phyloP scores from a whole-genome alignment of 2,329 filamentous ascomycete species.

The Colletotrichum limetticola region DNA sequence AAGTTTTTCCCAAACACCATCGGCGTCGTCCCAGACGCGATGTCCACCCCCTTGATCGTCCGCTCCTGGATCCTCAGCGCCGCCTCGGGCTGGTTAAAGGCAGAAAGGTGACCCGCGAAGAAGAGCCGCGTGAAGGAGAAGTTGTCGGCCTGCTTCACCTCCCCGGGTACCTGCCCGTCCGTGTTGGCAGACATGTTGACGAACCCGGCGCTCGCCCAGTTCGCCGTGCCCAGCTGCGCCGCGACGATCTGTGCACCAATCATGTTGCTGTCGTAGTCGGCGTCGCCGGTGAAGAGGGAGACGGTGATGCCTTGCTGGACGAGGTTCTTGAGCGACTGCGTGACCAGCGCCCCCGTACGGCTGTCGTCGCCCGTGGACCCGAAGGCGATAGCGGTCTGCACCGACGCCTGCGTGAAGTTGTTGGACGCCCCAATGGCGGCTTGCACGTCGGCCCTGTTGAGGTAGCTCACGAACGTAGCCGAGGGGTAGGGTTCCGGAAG shows the following conservation, averaged over 20 bases:
- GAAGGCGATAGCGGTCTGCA: slow-evolving; percentile 6
- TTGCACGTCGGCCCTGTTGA: slow-evolving; percentile 18
- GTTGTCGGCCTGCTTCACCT: slow-evolving; percentile 19
- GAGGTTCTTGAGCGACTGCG: background rate
- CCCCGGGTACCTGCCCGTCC: slow-evolving; percentile 23
- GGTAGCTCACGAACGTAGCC: slow-evolving; percentile 1
- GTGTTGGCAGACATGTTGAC: slow-evolving; percentile 10
- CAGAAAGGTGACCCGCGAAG: slow-evolving; percentile 20
- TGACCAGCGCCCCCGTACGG: slow-evolving; percentile 8
- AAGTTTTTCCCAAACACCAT: slow-evolving; percentile 15
- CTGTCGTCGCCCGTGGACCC: slow-evolving; percentile 25
- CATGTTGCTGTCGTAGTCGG: slow-evolving; percentile 28
- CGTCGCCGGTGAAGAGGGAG: slow-evolving; percentile 17
- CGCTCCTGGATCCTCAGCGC: slow-evolving; percentile 14
- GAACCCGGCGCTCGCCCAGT: slow-evolving; percentile 17
- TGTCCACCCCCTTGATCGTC: slow-evolving; percentile 17
- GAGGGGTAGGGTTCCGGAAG: slow-evolving; percentile 1
- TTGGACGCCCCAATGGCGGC: slow-evolving; percentile 20
- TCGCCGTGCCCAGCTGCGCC: background rate
- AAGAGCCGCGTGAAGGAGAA: slow-evolving; percentile 15
- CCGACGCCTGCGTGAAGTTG: slow-evolving; percentile 6
- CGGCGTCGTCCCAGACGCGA: slow-evolving; percentile 7
- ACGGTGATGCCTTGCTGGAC: slow-evolving; percentile 17
- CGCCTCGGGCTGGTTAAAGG: slow-evolving; percentile 19
- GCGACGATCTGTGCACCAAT: slow-evolving; percentile 15